These are phyloP conservation scores for Suillus sp. DNA, from an alignment of 768 basidiomycete genomes.

Conservation along the genomic window DNA sequence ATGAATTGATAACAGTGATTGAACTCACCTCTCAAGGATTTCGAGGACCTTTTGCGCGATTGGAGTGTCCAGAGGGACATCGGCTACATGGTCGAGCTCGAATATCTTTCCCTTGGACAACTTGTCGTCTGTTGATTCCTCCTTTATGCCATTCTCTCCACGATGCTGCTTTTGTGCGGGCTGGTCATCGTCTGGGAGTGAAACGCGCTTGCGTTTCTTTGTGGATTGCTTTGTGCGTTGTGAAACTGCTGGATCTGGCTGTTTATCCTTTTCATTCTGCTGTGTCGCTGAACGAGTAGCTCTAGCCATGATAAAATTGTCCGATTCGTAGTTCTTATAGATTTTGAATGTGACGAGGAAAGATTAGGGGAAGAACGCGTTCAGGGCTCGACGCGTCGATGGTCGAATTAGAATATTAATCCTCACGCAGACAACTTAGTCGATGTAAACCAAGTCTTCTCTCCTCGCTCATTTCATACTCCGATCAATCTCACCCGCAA, in stretches of 20 bases:
- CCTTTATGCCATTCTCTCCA: conserved; percentile 38
- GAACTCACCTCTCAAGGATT: conserved; percentile 56
- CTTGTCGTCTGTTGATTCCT: conserved; percentile 31
- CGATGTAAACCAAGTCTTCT: conserved; percentile 11
- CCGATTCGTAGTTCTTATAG: conserved; percentile 10
- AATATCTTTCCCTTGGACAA: conserved; percentile 22
- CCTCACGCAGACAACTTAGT: conserved; percentile 9
- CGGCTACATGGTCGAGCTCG: conserved; percentile 42
- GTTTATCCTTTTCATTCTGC: conserved; percentile 40
- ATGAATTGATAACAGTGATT: neutral
- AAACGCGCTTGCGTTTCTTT: conserved; percentile 73
- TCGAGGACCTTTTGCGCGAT: conserved; percentile 59
- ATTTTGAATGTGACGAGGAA: conserved; percentile 16
- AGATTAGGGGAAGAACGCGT: conserved; percentile 28
- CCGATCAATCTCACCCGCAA: conserved; percentile 23
- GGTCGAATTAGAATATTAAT: conserved; percentile 24
- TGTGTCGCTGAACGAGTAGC: conserved; percentile 69
- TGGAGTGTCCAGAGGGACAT: conserved; percentile 45
- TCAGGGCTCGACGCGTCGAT: conserved; percentile 24
- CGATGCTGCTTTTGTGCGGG: conserved; percentile 53
- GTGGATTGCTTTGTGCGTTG: conserved; percentile 34
- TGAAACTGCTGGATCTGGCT: conserved; percentile 23
- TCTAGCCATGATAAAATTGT: conserved; percentile 58
- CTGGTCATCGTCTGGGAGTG: conserved; percentile 49
- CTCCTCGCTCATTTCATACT: conserved; percentile 24